phyloP scores from a whole-genome alignment of 2,329 filamentous ascomycete genomes.

The Ceratocystis papillata region DNA sequence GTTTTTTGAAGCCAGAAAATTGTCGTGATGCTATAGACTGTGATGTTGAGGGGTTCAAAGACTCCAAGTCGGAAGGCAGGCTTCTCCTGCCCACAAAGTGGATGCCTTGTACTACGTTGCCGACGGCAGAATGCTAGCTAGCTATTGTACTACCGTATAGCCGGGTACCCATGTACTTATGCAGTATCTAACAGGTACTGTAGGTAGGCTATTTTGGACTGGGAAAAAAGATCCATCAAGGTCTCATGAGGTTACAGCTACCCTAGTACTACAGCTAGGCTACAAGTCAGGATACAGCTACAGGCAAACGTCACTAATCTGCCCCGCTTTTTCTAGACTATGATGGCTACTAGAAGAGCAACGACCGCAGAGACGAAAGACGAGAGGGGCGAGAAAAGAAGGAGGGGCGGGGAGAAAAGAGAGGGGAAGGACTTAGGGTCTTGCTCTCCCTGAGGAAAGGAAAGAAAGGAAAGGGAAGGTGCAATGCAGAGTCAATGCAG shows the following conservation, averaged over 20 bases:
- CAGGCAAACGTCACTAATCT: too few relatives aligned
- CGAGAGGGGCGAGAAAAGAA: neutral
- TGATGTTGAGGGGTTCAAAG: neutral
- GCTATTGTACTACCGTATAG: neutral
- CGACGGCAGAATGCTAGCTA: neutral
- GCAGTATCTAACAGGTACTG: neutral
- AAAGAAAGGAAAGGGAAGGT: too few relatives aligned
- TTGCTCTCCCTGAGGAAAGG: neutral
- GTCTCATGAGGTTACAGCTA: neutral
- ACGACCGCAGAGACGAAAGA: too few relatives aligned
- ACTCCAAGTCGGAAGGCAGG: neutral
- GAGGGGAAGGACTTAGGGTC: neutral
- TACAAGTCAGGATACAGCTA: neutral
- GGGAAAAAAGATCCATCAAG: neutral
- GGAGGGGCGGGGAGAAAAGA: neutral
- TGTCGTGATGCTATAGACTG: neutral
- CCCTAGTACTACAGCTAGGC: neutral
- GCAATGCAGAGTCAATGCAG: too few relatives aligned
- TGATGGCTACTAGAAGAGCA: too few relatives aligned
- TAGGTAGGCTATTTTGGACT: neutral
- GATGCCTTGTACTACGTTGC: slow-evolving; percentile 4
- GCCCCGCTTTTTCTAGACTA: too few relatives aligned
- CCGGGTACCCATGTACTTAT: neutral
- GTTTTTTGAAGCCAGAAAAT: neutral
- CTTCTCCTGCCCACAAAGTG: neutral